Conservation (phyloP, 176 grass and related monocot genomes). For the Saccharum spontaneum region DNA sequence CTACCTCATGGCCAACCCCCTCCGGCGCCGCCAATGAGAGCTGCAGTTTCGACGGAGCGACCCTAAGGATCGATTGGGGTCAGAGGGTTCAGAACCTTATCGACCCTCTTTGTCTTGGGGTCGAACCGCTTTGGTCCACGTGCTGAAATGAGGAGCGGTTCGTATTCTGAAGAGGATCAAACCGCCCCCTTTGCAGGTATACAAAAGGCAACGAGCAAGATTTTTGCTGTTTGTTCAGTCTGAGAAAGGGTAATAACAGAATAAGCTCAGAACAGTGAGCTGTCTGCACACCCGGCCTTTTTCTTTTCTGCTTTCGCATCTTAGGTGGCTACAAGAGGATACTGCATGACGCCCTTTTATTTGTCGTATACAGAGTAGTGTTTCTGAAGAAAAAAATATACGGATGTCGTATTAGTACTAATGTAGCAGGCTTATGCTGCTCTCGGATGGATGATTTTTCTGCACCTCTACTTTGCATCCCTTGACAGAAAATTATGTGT, state of each 20-base stretch:
- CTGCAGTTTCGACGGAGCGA: too few relatives aligned
- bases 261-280: neutral
- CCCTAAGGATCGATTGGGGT: too few relatives aligned
- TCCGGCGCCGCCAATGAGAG: too few relatives aligned
- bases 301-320: neutral
- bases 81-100: too few relatives aligned
- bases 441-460: neutral
- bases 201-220: neutral
- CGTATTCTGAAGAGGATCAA: too few relatives aligned
- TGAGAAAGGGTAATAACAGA: neutral
- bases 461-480: slow-evolving; percentile 43
- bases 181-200: too few relatives aligned
- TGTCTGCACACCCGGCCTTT: neutral
- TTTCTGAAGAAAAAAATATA: neutral
- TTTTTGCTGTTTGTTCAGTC: neutral
- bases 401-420: neutral
- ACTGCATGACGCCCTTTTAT: slow-evolving; percentile 8
- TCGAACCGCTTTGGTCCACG: too few relatives aligned
- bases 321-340: neutral
- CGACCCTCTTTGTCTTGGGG: too few relatives aligned
- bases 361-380: neutral
- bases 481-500: slow-evolving; percentile 58
- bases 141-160: too few relatives aligned
- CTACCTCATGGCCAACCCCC: too few relatives aligned
- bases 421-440: neutral